phyloP scores from a whole-genome alignment of 2,329 filamentous ascomycete species.

The Ilyonectria robusta region DNA sequence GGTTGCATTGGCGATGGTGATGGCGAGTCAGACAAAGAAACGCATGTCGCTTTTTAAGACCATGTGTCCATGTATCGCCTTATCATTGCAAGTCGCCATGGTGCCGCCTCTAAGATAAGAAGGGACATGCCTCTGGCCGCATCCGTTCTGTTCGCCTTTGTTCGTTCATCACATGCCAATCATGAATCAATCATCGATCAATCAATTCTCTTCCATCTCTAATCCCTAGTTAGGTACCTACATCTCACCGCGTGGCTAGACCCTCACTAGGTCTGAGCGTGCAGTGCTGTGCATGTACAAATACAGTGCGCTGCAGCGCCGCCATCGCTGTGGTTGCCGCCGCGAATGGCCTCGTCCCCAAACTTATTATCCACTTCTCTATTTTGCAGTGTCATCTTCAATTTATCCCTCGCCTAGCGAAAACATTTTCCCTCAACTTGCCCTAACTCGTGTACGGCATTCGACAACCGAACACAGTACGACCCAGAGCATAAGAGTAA shows the following conservation, averaged over 20 bases:
- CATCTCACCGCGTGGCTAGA: background rate
- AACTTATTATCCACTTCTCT: conserved; percentile 2
- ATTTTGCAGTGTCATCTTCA: background rate
- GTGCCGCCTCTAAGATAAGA: no score
- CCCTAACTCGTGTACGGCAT: background rate
- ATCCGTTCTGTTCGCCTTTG: background rate
- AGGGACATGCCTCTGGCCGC: no score
- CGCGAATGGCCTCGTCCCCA: background rate
- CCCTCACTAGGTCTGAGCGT: background rate
- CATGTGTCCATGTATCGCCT: no score
- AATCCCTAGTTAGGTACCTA: no score
- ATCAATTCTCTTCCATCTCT: background rate
- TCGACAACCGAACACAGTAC: background rate
- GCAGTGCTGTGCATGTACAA: background rate
- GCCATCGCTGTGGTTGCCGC: background rate
- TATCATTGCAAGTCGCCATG: no score
- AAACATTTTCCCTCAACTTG: background rate
- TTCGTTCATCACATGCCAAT: background rate
- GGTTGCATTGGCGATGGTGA: background rate
- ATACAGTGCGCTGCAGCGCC: background rate
- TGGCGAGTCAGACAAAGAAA: no score
- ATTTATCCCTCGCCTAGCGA: background rate
- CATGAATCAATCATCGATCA: background rate
- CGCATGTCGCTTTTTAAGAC: no score
- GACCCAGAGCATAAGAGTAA: background rate